Base-by-base conservation (phyloP, 352 stramenopile genomes). In the Phytophthora citrophthora region DNA sequence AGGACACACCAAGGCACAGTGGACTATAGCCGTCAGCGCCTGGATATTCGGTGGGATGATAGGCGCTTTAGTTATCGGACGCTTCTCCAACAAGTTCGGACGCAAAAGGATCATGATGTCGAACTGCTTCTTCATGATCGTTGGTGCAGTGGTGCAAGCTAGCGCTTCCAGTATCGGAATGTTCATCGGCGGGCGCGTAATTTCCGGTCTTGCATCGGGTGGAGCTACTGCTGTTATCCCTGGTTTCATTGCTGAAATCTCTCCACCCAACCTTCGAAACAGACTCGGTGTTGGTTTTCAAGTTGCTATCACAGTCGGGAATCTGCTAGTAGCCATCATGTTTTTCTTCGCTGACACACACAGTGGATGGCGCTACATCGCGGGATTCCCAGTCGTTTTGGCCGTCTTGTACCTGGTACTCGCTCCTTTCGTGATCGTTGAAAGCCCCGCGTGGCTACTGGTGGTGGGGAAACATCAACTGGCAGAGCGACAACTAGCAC, bases 21-120 rank as follows among this genome's bases (percentile, higher is more conserved):
- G 71, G 71, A 81, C 65, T 23, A 76, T 69, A 34, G 72, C 74
- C 11, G 67, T 84, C 11, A 83, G 81, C 29, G 70, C 60, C 15
- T 63, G 70, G 74, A 62, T 80, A 53, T 36, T 79, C 39, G 74
- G 74, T 39, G 70, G 66, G 8, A 73, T 69, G 53, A 56, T 77
- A 43, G 74, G 74, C 6, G 51, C 58, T 39, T 64, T 88, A 11
- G 26, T 55, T 18, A 64, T 64, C 36, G 68, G 60, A 4, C 65
- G 50, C 6, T 51, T 67, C 18, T 61, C 67, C 40, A 61, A 75
- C 46, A 53, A 47, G 16, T 72, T 67, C 16, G 67, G 67, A 6
- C 67, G 67, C 11, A 58, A 58, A 38, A 23, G 29, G 12, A 56
- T 47, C 39, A 60, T 75, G 54, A 60, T 55, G 39, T 43, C 53